Percentiles rank a stretch among this genome's conserved stretches.
Conservation (phyloP, 2,329 filamentous ascomycete species). For the Claviceps cyperi region DNA sequence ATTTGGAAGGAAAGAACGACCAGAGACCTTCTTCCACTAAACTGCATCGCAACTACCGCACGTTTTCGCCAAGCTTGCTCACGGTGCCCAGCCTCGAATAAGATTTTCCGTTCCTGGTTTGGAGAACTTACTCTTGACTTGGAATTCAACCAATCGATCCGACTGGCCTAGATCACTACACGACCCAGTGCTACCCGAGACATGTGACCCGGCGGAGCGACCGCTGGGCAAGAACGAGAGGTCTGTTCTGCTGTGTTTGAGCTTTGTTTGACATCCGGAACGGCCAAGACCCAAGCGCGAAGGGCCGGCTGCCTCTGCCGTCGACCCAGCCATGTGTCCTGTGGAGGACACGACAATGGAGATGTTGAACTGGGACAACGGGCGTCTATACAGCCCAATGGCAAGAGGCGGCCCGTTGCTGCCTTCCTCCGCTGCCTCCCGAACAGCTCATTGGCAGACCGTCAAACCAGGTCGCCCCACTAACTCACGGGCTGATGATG, state of each 20-base stretch:
- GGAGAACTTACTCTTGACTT: neutral
- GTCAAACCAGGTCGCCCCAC: neutral
- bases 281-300: neutral
- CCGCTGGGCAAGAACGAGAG: neutral
- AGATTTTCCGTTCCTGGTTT: neutral
- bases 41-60: neutral
- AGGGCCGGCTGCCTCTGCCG: neutral
- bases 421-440: neutral
- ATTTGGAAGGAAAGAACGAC: constrained; percentile 1
- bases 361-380: neutral
- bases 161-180: neutral
- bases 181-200: neutral
- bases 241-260: no score
- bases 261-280: no score
- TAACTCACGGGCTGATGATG: neutral
- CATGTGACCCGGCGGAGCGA: neutral
- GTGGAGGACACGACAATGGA: no score
- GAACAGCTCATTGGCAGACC: neutral
- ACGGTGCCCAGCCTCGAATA: neutral
- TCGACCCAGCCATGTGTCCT: no score
- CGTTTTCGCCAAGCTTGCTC: neutral
- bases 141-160: neutral
- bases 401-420: neutral
- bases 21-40: neutral
- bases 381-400: constrained; percentile 1